phyloP scores from a whole-genome alignment of 306 rosid genomes.

The Glycine latifolia region DNA sequence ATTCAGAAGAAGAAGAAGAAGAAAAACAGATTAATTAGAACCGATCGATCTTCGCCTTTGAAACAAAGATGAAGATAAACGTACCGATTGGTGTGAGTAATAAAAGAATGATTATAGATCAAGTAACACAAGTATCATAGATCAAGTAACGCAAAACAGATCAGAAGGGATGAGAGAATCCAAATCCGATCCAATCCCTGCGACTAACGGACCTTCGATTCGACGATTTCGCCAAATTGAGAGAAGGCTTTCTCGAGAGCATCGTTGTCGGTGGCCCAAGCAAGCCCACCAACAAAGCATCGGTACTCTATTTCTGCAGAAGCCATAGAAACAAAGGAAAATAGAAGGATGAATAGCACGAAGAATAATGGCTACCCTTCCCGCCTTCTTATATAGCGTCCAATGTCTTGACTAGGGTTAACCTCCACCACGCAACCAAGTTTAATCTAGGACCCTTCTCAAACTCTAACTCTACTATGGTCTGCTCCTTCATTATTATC shows the following conservation, averaged over 20 bases:
- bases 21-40: neutral
- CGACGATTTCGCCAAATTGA: conserved; percentile 72
- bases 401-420: conserved; percentile 54
- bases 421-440: conserved; percentile 44
- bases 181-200: conserved; percentile 66
- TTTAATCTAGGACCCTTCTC: conserved; percentile 41
- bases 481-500: neutral
- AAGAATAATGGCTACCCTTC: rapidly evolving
- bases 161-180: conserved; percentile 34
- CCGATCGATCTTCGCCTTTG: conserved; percentile 89
- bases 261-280: conserved; percentile 96
- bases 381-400: conserved; percentile 49
- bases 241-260: conserved; percentile 81
- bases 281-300: conserved; percentile 98
- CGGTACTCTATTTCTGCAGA: conserved; percentile 75
- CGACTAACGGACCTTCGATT: conserved; percentile 99
- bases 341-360: conserved; percentile 55
- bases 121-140: conserved; percentile 69
- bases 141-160: conserved; percentile 84
- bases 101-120: conserved; percentile 60
- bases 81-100: conserved; percentile 88
- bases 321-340: conserved; percentile 54
- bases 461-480: neutral
- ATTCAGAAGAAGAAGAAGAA: neutral
- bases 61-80: conserved; percentile 82